phyloP scores from a whole-genome alignment of 2,329 filamentous ascomycete genomes.

The Colletotrichum tropicicola region DNA sequence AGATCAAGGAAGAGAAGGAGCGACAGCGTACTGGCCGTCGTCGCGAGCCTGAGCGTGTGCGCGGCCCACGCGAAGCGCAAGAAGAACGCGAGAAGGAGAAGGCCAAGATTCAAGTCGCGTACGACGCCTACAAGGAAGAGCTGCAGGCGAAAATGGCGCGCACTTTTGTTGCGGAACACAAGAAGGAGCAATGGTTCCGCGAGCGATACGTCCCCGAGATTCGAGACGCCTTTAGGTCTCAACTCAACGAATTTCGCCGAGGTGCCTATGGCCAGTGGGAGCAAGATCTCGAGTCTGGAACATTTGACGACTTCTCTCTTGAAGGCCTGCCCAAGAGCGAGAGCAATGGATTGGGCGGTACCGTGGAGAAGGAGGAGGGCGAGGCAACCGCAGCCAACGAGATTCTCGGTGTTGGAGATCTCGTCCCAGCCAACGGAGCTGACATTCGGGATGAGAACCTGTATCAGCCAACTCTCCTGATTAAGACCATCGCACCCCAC shows the following conservation, averaged over 20 bases:
- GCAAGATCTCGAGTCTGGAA: conserved; percentile 82
- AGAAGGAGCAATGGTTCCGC: conserved; percentile 97
- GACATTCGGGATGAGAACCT: conserved; percentile 91
- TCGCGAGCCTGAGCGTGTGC: conserved; percentile 69
- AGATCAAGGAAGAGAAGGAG: conserved; percentile 84
- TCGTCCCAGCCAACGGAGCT: conserved; percentile 83
- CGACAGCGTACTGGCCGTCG: conserved; percentile 74
- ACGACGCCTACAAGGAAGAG: conserved; percentile 74
- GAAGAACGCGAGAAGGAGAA: conserved; percentile 85
- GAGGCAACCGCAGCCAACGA: conserved; percentile 92
- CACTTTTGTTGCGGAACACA: conserved; percentile 89
- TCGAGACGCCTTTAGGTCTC: conserved; percentile 76
- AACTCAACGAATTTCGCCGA: conserved; percentile 82
- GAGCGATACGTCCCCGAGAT: conserved; percentile 92
- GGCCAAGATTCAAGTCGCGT: conserved; percentile 77
- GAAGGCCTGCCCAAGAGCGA: conserved; percentile 95
- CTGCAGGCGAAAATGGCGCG: conserved; percentile 83
- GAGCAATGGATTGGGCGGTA: conserved; percentile 84
- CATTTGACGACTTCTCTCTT: conserved; percentile 93
- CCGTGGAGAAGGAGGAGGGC: conserved; percentile 94
- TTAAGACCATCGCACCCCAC: conserved; percentile 97
- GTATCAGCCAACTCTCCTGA: conserved; percentile 89
- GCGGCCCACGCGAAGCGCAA: conserved; percentile 70
- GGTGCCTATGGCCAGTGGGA: conserved; percentile 88
- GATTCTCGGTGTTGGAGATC: conserved; percentile 89